Evolutionary conservation across 768 basidiomycete species (phyloP).

Genomic region (Suillus ampliporus): DNA sequence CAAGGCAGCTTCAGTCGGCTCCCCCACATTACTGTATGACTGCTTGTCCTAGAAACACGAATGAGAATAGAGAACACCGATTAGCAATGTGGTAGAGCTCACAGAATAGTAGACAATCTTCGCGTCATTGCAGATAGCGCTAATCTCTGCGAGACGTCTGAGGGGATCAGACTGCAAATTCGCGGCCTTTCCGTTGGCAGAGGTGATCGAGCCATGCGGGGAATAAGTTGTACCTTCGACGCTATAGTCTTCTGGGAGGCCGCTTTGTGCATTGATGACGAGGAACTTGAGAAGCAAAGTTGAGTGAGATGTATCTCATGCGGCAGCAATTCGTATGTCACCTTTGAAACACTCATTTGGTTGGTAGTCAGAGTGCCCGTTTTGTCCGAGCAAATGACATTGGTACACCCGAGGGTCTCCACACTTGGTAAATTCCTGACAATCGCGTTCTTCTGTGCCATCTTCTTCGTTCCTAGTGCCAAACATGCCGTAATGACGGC

Average conservation of each 20-base stretch:
- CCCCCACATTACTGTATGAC: conserved; percentile 83
- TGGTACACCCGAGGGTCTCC: conserved; percentile 96
- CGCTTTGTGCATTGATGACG: conserved; percentile 61
- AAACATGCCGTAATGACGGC: conserved; percentile 98
- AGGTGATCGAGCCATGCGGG: conserved; percentile 76
- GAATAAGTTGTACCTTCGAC: conserved; percentile 96
- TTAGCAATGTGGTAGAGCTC: conserved; percentile 30
- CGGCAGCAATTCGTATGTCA: conserved; percentile 37
- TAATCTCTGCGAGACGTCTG: conserved; percentile 88
- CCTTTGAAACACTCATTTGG: conserved; percentile 94
- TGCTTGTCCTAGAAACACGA: conserved; percentile 67
- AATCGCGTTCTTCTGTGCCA: conserved; percentile 99
- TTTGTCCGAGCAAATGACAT: conserved; percentile 99
- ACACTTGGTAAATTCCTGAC: conserved; percentile 96
- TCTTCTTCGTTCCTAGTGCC: conserved; percentile 97
- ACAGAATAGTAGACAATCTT: conserved; percentile 85
- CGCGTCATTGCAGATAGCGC: conserved; percentile 93
- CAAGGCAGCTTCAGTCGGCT: conserved; percentile 97
- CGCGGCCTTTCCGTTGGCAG: conserved; percentile 65
- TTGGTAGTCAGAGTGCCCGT: conserved; percentile 96
- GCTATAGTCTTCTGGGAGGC: conserved; percentile 64
- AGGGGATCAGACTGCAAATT: conserved; percentile 72
- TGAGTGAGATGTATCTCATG: conserved; percentile 9
- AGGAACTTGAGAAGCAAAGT: conserved; percentile 62
- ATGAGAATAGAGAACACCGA: conserved; percentile 8